Conservation (phyloP, 345 rosid species). For the Bruguiera sexangula region DNA sequence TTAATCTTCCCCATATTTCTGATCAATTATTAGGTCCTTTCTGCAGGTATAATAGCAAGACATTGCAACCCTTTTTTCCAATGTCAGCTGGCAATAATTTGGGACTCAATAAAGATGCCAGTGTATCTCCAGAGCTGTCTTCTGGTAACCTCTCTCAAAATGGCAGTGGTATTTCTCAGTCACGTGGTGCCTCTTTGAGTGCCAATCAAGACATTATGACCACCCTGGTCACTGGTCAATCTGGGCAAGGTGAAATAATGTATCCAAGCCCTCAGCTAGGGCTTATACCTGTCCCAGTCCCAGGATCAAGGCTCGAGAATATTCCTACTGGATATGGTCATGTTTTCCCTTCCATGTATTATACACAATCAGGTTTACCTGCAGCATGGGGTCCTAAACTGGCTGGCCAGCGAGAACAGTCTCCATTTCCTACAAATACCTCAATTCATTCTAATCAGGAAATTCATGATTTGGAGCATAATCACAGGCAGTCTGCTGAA, state of each 20-base stretch:
- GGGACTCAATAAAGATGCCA: constrained; percentile 34
- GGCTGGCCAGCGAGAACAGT: constrained; percentile 21
- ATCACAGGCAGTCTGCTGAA: constrained; percentile 21
- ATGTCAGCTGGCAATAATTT: constrained; percentile 22
- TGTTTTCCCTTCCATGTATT: constrained; percentile 16
- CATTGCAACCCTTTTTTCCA: constrained; percentile 27
- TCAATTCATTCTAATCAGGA: constrained; percentile 31
- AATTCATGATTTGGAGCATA: constrained; percentile 19
- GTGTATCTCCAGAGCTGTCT: constrained; percentile 32
- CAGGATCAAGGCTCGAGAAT: constrained; percentile 21
- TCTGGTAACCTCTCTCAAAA: constrained; percentile 22
- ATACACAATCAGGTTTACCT: constrained; percentile 20
- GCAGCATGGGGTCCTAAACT: constrained; percentile 23
- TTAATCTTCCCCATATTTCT: constrained; percentile 3
- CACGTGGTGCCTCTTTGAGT: constrained; percentile 26
- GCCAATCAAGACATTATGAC: constrained; percentile 35
- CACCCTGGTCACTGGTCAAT: constrained; percentile 30
- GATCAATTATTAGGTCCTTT: constrained; percentile 12
- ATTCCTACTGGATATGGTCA: constrained; percentile 16
- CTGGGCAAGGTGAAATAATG: constrained; percentile 28
- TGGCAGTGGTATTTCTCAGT: constrained; percentile 20
- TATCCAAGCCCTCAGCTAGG: constrained; percentile 24
- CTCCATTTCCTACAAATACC: constrained; percentile 26
- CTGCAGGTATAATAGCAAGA: constrained; percentile 48
- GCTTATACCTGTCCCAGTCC: constrained; percentile 16